Conservation (phyloP, 164 flowering plant species). For the Nelumbo lutea region DNA sequence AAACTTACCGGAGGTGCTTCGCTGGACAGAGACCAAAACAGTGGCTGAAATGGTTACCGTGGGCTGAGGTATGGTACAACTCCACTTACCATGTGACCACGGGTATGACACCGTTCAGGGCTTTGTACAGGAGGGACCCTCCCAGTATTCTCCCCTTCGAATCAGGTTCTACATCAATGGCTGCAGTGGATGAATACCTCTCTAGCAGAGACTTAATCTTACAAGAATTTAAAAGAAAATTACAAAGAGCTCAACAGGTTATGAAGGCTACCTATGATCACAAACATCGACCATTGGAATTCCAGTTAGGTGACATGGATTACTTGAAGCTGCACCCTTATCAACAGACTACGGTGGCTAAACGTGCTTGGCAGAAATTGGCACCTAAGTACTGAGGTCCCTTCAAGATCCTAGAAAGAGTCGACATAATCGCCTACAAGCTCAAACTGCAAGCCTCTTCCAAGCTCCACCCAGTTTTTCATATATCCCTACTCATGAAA, state of each 20-base stretch:
- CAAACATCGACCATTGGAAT: neutral
- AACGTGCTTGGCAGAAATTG: neutral
- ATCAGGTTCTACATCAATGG: neutral
- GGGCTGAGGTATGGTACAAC: conserved; percentile 2
- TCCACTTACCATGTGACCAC: conserved; percentile 5
- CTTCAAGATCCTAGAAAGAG: neutral
- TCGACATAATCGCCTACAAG: conserved; percentile 15
- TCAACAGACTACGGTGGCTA: neutral
- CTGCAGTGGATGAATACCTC: neutral
- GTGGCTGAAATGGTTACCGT: conserved; percentile 2
- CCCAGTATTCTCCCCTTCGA: neutral
- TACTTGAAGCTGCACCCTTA: conserved; percentile 16
- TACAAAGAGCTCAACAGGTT: neutral
- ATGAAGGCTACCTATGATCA: conserved; percentile 6
- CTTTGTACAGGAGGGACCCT: conserved; percentile 7
- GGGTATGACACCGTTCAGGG: conserved; percentile 8
- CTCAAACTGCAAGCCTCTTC: conserved; percentile 1
- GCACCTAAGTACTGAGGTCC: conserved; percentile 12
- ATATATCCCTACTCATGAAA: conserved; percentile 8
- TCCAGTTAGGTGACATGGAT: conserved; percentile 10
- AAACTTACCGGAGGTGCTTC: conserved; percentile 10
- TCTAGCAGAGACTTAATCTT: neutral
- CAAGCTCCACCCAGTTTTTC: conserved; percentile 15
- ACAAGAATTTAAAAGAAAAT: neutral
- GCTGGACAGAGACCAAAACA: neutral